These are phyloP conservation scores for Carex parvula DNA, from an alignment of 176 grass and related monocot genomes.

Conservation along the genomic window DNA sequence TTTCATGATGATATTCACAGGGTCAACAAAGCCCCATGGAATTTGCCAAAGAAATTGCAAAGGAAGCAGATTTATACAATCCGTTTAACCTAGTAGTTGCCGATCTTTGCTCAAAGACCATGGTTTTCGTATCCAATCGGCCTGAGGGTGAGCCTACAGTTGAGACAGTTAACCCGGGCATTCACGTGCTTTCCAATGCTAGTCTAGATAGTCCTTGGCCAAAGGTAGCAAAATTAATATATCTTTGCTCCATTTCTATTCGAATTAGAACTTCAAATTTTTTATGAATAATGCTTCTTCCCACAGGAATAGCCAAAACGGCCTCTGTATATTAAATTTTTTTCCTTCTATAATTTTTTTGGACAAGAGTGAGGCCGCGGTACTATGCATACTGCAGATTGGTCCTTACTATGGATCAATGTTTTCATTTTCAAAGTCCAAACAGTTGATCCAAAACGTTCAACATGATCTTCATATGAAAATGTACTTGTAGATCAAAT, in stretches of 20 bases:
- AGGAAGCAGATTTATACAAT: slow-evolving; percentile 79
- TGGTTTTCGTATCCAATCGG: slow-evolving; percentile 88
- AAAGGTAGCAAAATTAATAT: slow-evolving; percentile 44
- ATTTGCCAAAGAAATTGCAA: slow-evolving; percentile 62
- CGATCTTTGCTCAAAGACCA: slow-evolving; percentile 54
- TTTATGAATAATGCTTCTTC: background rate
- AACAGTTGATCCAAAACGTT: no score
- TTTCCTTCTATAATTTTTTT: background rate
- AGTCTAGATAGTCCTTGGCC: slow-evolving; percentile 76
- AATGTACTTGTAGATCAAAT: no score
- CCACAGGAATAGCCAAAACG: background rate
- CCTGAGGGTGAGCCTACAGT: slow-evolving; percentile 42
- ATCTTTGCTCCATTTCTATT: background rate
- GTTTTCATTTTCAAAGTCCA: no score
- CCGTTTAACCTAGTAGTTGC: slow-evolving; percentile 83
- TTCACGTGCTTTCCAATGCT: slow-evolving; percentile 92
- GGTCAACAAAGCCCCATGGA: slow-evolving; percentile 47
- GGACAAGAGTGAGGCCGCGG: no score
- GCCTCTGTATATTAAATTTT: background rate
- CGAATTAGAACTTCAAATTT: background rate
- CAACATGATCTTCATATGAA: no score
- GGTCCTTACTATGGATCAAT: no score
- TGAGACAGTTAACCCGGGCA: slow-evolving; percentile 57
- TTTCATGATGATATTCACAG: slow-evolving; percentile 26
- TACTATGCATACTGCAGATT: no score